A percentile compares a stretch with the other conserved stretches of the same genome.
Evolutionary conservation across 2,329 filamentous ascomycete species (phyloP).

Genomic region (Neopestalotiopsis rosae): DNA sequence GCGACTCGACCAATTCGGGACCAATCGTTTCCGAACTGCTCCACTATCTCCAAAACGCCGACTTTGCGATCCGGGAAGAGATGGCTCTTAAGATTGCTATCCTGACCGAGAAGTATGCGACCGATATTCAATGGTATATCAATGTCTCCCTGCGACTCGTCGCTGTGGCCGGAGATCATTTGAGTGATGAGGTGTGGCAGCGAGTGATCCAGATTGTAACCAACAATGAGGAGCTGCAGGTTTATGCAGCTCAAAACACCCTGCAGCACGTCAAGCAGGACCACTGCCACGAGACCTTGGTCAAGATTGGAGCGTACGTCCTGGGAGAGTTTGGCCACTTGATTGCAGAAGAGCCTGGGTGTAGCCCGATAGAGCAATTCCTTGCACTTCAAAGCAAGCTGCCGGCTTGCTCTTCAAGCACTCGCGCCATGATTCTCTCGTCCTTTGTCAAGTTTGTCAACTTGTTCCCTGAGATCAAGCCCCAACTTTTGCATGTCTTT

Average conservation of each 20-base stretch:
- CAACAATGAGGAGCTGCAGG: slow-evolving; percentile 97
- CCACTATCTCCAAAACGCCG: slow-evolving; percentile 92
- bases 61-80: slow-evolving; percentile 97
- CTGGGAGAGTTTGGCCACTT: slow-evolving; percentile 96
- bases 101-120: slow-evolving; percentile 96
- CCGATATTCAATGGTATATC: slow-evolving; percentile 98
- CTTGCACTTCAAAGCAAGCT: slow-evolving; percentile 91
- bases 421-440: slow-evolving; percentile 91
- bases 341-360: slow-evolving; percentile 88
- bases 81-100: slow-evolving; percentile 99
- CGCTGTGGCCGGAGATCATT: slow-evolving; percentile 95
- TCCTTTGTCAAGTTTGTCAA: slow-evolving; percentile 99
- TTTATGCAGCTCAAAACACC: slow-evolving; percentile 93
- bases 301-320: slow-evolving; percentile 97
- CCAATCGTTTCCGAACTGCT: slow-evolving; percentile 92
- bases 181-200: slow-evolving; percentile 99
- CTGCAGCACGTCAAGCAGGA: slow-evolving; percentile 91
- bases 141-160: slow-evolving; percentile 95
- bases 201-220: slow-evolving; percentile 98
- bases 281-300: slow-evolving; percentile 93
- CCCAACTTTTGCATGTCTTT: slow-evolving; percentile 90
- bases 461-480: slow-evolving; percentile 97
- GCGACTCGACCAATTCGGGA: slow-evolving; percentile 91
- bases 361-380: slow-evolving; percentile 97
- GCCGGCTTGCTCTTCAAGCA: slow-evolving; percentile 84